Base-by-base conservation (phyloP, 2,329 filamentous ascomycete species). In the Cladosporium velox region DNA sequence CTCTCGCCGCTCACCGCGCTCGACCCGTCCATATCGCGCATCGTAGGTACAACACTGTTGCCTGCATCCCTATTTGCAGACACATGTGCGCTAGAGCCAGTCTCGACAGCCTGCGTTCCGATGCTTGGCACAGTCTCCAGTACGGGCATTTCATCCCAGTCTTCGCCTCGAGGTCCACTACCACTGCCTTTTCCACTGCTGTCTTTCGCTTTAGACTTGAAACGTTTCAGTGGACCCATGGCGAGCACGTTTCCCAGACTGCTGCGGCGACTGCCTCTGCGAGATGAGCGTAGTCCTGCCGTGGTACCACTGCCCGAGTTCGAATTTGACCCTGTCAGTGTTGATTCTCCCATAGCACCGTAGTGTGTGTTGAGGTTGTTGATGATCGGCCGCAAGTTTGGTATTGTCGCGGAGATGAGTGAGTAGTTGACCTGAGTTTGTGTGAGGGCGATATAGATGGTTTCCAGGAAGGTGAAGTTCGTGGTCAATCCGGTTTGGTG, bases 371-470 rank as follows among this genome's bases (percentile, higher is more conserved):
- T 66, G 2, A 70, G 59, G 15, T 65, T 67, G 21, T 52, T 65
- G 49, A 70, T 64, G 18, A 70, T 64, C 7, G 65, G 65, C 11
- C 68, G 68, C 8, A 68, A 49, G 35, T 67, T 67, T 15, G 67
- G 61, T 18, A 71, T 70, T 5, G 69, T 71, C 15, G 68, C 65
- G 28, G 68, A 65, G 47, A 71, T 67, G 26, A 71, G 58, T 18
- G 68, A 66, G 66, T 67, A 70, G 59, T 62, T 63, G 24, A 71
- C 58, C 52, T 71, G 67, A 28, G 64, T 67, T 34, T 70, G 67
- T 2, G 68, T 71, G 58, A 64, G 66, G 28, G 58, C 55, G 30
- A 71, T 66, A 49, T 66, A 70, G 15, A 51, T n/a, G 18, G 64
- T 66, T 59, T 68, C 66, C 15, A 51, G 24, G 8, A 69, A 59